These are phyloP conservation scores for Trichoderma brevicompactum DNA, from an alignment of 2,329 filamentous ascomycete genomes.

Conservation along the genomic window DNA sequence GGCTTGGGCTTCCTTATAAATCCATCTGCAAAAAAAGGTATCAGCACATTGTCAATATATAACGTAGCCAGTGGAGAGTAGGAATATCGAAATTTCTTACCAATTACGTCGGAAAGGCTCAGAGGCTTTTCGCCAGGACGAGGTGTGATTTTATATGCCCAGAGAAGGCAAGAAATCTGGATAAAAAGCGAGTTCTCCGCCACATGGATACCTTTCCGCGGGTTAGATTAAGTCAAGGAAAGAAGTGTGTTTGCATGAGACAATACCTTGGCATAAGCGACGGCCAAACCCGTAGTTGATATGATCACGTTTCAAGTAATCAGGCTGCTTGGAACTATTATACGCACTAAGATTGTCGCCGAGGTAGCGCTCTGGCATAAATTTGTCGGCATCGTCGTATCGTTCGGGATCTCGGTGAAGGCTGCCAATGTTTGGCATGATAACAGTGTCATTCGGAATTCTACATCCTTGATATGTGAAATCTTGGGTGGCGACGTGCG, in stretches of 20 bases:
- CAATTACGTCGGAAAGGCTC: not conserved
- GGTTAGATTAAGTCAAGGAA: not conserved
- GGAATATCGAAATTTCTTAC: not conserved
- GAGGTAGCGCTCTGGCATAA: slow-evolving; percentile 32
- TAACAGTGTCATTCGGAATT: not conserved
- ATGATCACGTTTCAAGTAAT: slow-evolving; percentile 52
- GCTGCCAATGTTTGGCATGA: not conserved
- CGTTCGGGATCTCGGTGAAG: slow-evolving; percentile 3
- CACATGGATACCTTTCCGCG: slow-evolving; percentile 48
- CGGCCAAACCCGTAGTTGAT: slow-evolving; percentile 61
- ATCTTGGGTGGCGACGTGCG: not conserved
- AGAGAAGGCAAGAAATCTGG: slow-evolving; percentile 52
- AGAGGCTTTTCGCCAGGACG: slow-evolving; percentile 24
- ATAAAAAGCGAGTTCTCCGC: slow-evolving; percentile 55
- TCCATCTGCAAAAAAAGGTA: not conserved
- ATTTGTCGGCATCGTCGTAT: not conserved
- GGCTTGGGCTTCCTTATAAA: not conserved
- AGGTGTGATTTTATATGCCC: slow-evolving; percentile 49
- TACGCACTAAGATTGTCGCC: slow-evolving; percentile 36
- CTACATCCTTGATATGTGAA: not conserved
- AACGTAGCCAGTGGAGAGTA: not conserved
- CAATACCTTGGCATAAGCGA: slow-evolving; percentile 58
- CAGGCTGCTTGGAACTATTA: slow-evolving; percentile 38
- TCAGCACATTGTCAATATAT: too few species aligned
- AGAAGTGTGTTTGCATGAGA: not conserved